Percentiles rank a stretch among this genome's conserved stretches.
Evolutionary conservation across 2,329 filamentous ascomycete genomes (phyloP).

Genomic region (Teratosphaeria gauchensis): DNA sequence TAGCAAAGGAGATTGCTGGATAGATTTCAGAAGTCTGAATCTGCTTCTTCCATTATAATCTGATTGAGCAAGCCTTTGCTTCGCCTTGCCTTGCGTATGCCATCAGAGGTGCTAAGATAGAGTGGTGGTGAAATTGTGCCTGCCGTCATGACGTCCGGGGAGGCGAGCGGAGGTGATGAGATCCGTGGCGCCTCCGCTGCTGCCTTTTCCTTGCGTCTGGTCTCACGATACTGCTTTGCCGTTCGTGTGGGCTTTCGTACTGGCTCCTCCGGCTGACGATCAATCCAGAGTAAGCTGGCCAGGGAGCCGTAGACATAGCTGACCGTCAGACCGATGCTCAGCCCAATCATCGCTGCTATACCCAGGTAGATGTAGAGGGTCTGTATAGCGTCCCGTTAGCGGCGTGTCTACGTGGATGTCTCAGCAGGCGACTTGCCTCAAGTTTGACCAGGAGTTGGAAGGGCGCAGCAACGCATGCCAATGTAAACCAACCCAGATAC

Average conservation of each 20-base stretch:
- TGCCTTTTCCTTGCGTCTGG: slow-evolving; percentile 18
- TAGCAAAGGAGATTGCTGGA: background rate
- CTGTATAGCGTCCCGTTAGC: slow-evolving; percentile 21
- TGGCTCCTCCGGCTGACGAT: slow-evolving; percentile 6
- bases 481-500: slow-evolving; percentile 34
- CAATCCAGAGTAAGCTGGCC: slow-evolving; percentile 12
- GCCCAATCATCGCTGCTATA: slow-evolving; percentile 58
- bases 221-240: slow-evolving; percentile 24
- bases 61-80: slow-evolving; percentile 47
- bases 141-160: slow-evolving; percentile 4
- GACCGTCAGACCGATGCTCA: slow-evolving; percentile 51
- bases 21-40: slow-evolving; percentile 36
- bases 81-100: slow-evolving; percentile 28
- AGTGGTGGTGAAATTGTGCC: slow-evolving; percentile 7
- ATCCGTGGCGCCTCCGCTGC: slow-evolving; percentile 9
- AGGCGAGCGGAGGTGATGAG: slow-evolving; percentile 7
- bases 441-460: slow-evolving; percentile 43
- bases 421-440: slow-evolving; percentile 37
- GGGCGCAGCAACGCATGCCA: slow-evolving; percentile 38
- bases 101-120: slow-evolving; percentile 19
- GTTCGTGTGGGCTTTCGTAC: slow-evolving; percentile 11
- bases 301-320: slow-evolving; percentile 45
- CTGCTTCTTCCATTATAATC: slow-evolving; percentile 64
- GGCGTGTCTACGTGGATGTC: slow-evolving; percentile 1
- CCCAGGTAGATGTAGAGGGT: slow-evolving; percentile 50